A percentile compares a stretch with the other conserved stretches of the same genome.
phyloP scores from a whole-genome alignment of 148 eudicot genomes.

The Rhododendron ferrugineum region DNA sequence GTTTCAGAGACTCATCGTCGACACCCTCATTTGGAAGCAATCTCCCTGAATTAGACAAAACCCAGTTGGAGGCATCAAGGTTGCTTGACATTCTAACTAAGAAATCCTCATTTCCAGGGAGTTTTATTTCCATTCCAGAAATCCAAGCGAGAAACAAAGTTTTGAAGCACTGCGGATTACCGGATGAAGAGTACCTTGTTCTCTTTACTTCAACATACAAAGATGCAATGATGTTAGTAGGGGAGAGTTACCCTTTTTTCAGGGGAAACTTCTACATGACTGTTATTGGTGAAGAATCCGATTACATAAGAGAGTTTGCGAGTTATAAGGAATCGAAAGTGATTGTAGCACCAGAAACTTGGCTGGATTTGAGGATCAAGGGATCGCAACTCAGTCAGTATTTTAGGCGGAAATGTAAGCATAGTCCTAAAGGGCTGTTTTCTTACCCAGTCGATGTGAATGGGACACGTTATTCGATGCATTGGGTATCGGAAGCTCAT shows the following conservation, averaged over 20 bases:
- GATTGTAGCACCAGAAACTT: conserved; percentile 31
- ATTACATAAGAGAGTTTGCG: conserved; percentile 29
- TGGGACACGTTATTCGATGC: conserved; percentile 32
- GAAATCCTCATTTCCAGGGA: conserved; percentile 28
- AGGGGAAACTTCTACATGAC: conserved; percentile 36
- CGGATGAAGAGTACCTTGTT: conserved; percentile 32
- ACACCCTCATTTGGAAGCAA: conserved; percentile 24
- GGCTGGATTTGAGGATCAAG: conserved; percentile 36
- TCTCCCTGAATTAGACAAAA: conserved; percentile 27
- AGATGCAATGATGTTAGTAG: conserved; percentile 41
- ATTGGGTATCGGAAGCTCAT: conserved; percentile 41
- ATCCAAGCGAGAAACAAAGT: conserved; percentile 36
- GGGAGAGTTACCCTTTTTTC: conserved; percentile 39
- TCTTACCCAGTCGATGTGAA: conserved; percentile 34
- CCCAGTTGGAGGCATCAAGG: conserved; percentile 34
- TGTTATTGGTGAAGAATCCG: conserved; percentile 22
- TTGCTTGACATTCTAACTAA: conserved; percentile 29
- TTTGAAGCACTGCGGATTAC: conserved; percentile 32
- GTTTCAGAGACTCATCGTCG: conserved; percentile 12
- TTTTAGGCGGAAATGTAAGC: conserved; percentile 30
- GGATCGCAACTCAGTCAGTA: conserved; percentile 40
- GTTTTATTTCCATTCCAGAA: conserved; percentile 39
- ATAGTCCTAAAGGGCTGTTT: conserved; percentile 30
- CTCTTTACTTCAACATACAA: conserved; percentile 30
- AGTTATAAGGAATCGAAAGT: conserved; percentile 33